Base-by-base conservation (phyloP, 2,329 filamentous ascomycete species). In the Colletotrichum cereale region DNA sequence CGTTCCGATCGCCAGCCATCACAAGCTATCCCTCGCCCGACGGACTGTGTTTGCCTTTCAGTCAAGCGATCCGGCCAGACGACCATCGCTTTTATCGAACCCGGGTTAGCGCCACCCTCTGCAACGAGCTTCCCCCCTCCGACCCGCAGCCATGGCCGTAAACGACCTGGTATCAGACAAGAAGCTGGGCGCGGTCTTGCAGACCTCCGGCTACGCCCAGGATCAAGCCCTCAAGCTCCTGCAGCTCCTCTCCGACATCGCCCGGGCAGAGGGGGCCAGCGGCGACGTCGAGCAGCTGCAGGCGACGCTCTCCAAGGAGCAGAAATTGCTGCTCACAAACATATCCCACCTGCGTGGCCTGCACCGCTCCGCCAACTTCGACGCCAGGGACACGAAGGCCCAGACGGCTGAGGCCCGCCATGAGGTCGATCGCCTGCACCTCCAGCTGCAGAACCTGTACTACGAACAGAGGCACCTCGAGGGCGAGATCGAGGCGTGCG, bases 381-480 rank as follows among this genome's bases (percentile, higher is more conserved):
- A 90, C 38, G 93, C 95, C 38, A 91, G 96, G 75, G 90, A 94
- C 75, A 97, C 95, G 18, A 98, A 98, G 81, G 87, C 92, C 64
- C 86, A 90, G 76, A 98, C 96, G 0, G 92, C 94, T 38, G 94
- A 97, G 80, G 93, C 93, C 60, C 90, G 95, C 60, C 93, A 96
- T 77, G 94, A 97, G 82, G 94, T 98, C 74, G 96, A 99, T 80
- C 90, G 92, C 61, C 86, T 99, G 73, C 95, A 98, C 79, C 87
- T 99, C 47, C 93, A 97, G 78, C 87, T 99, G 66, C 96, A 98
- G 82, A 99, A 99, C 78, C 85, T 99, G 10, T 97, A 96, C 81
- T 99, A 99, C 79, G 96, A 99, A 82, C 95, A 98, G 83, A 88
- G 94, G 66, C 95, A 98, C 81, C 84, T 99, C 66, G 90, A 93